A percentile compares a stretch with the other conserved stretches of the same genome.
Evolutionary conservation across 768 basidiomycete genomes (phyloP).

Genomic region (Mrakia blollopis): DNA sequence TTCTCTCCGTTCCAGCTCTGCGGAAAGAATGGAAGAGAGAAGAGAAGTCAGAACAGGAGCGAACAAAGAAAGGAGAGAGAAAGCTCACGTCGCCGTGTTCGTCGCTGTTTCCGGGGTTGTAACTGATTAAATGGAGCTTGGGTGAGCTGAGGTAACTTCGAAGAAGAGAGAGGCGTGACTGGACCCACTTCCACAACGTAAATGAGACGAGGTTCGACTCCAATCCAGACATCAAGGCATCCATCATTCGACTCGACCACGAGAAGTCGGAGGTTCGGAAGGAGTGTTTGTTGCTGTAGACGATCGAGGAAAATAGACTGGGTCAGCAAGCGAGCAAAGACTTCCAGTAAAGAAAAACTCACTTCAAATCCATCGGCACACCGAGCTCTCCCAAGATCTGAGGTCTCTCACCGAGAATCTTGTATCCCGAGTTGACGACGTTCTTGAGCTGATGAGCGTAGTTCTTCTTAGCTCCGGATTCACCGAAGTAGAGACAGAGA

Average conservation of each 20-base stretch:
- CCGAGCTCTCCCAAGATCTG: constrained; percentile 89
- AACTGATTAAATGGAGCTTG: background rate
- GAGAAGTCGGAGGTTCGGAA: constrained; percentile 66
- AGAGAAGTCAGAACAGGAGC: background rate
- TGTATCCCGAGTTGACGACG: constrained; percentile 65
- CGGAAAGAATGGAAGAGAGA: background rate
- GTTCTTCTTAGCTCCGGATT: constrained; percentile 34
- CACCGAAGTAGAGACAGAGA: background rate
- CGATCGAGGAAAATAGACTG: background rate
- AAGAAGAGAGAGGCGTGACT: background rate
- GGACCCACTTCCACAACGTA: constrained; percentile 57
- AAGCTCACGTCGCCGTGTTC: constrained; percentile 53
- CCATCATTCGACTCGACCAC: constrained; percentile 91
- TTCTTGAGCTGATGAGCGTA: constrained; percentile 75
- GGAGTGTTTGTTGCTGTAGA: constrained; percentile 60
- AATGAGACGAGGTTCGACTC: constrained; percentile 74
- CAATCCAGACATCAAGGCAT: constrained; percentile 76
- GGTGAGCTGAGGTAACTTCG: background rate
- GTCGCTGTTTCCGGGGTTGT: constrained; percentile 78
- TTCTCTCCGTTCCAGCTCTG: constrained; percentile 90
- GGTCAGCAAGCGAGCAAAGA: no score
- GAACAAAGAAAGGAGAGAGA: background rate
- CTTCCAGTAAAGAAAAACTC: no score
- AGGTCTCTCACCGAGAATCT: constrained; percentile 69
- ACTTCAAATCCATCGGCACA: constrained; percentile 98